A percentile compares a stretch with the other conserved stretches of the same genome.
These are phyloP conservation scores for Scutellaria minor DNA, from an alignment of 257 asterid species.

Conservation along the genomic window DNA sequence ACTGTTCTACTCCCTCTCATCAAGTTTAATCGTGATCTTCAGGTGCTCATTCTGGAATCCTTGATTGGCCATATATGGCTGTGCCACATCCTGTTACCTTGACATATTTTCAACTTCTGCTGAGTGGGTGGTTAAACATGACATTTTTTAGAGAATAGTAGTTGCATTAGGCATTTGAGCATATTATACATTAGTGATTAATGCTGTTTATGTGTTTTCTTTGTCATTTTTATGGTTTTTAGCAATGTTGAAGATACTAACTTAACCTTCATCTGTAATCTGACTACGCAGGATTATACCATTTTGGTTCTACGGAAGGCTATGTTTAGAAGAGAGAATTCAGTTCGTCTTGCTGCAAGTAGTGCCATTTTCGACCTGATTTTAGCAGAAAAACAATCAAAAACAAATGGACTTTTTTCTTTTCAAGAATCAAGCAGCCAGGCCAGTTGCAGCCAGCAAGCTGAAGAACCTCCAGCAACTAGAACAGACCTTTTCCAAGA, in stretches of 20 bases:
- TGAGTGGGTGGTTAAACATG: neutral
- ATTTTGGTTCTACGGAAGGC: constrained; percentile 84
- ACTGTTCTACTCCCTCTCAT: constrained; percentile 67
- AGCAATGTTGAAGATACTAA: constrained; percentile 14
- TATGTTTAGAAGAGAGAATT: constrained; percentile 82
- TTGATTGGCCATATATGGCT: constrained; percentile 26
- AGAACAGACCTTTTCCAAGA: constrained; percentile 71
- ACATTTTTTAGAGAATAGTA: constrained; percentile 13
- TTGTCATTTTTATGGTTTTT: constrained; percentile 7
- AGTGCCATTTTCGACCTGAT: constrained; percentile 70
- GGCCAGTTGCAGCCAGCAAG: constrained; percentile 90
- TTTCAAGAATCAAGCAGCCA: constrained; percentile 92
- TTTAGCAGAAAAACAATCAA: constrained; percentile 66
- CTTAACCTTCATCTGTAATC: constrained; percentile 19
- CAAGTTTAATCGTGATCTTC: constrained; percentile 67
- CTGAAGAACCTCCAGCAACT: constrained; percentile 51
- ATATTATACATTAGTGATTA: constrained; percentile 2
- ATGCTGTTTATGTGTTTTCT: neutral
- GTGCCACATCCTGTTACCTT: constrained; percentile 11
- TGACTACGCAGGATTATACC: constrained; percentile 62
- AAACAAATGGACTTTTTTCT: constrained; percentile 57
- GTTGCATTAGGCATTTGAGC: constrained; percentile 4
- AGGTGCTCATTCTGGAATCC: constrained; percentile 53
- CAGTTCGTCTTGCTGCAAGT: constrained; percentile 76
- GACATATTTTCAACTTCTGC: constrained; percentile 15